phyloP scores from a whole-genome alignment of 73 alveolate species.

The Stentor coeruleus region DNA sequence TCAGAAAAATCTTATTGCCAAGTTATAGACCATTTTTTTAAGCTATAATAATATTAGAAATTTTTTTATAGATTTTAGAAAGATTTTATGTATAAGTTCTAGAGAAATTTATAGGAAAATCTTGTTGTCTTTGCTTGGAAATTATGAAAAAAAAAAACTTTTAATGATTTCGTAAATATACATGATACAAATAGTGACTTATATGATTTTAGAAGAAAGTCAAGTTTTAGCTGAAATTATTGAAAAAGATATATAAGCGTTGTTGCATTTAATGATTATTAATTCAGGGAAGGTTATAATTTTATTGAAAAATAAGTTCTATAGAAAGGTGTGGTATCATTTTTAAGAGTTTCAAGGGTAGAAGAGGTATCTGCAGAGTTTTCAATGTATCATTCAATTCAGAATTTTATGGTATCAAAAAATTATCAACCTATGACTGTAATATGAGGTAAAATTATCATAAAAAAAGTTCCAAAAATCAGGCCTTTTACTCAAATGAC shows the following conservation, averaged over 20 bases:
- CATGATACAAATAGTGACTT: not conserved
- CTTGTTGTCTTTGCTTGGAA: not conserved
- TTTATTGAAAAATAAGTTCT: not conserved
- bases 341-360: not conserved
- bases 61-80: slow-evolving; percentile 64
- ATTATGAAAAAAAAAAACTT: not conserved
- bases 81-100: slow-evolving; percentile 46
- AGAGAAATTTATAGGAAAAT: not conserved
- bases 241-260: not conserved
- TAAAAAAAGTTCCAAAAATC: slow-evolving; percentile 90
- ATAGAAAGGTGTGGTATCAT: not conserved
- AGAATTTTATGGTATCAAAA: too few species aligned
- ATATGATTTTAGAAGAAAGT: not conserved
- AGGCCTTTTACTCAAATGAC: slow-evolving; percentile 78
- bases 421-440: too few species aligned
- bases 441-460: slow-evolving; percentile 96
- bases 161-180: not conserved
- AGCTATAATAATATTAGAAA: slow-evolving; percentile 63
- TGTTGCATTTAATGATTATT: too few species aligned
- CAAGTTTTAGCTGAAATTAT: not conserved
- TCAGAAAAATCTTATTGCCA: not conserved
- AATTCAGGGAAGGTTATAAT: too few species aligned
- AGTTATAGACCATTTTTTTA: slow-evolving; percentile 31
- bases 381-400: too few species aligned
- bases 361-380: too few species aligned